Evolutionary conservation across 2,329 filamentous ascomycete genomes (phyloP), one percentile per base, ranked within the genome.

Genomic region (Tolypocladium endophyticum): DNA sequence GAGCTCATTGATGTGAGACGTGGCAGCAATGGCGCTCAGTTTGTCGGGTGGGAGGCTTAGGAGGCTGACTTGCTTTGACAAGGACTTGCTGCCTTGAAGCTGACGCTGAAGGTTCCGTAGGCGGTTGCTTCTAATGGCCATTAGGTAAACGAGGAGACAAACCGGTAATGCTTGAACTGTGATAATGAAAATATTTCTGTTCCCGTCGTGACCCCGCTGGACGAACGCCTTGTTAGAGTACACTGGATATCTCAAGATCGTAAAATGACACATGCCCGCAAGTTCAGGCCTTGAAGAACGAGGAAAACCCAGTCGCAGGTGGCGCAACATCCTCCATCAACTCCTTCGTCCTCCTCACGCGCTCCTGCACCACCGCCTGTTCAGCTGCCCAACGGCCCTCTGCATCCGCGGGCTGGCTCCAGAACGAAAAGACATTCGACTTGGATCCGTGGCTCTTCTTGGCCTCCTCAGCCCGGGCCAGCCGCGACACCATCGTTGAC

Each of bases 401-500:
- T 14, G 59, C 56, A 11, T 77, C 74, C 50, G 68, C 66, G 14
- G 70, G 68, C 43, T 68, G 64, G 38, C 67, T 71, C 68, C 73
- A 76, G 64, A 75, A 73, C 2, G 72, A 72, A 33, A 76, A 74
- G n/a, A 72, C 64, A 59, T 66, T 61, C 0, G 69, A 60, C 35
- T 67, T 65, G 60, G 68, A 28, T 59, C 77, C 76, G 14, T 64
- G 64, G n/a, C 66, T 72, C 60, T 74, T 70, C 61, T 71, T 69
- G 39, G 70, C 69, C 47, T 72, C 71, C 67, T 84, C 80, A 47
- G 80, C 78, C 57, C 74, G 75, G 33, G 82, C 83, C 55, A 95
- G 78, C 60, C 80, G 80, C 14, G 78, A 77, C 25, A 94, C 86
- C 88, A 97, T 97, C 35, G 79, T 81, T 55, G 82, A 82, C 92